Evolutionary conservation across 768 basidiomycete genomes (phyloP).

Genomic region (Pleurotus salmoneostramineus): DNA sequence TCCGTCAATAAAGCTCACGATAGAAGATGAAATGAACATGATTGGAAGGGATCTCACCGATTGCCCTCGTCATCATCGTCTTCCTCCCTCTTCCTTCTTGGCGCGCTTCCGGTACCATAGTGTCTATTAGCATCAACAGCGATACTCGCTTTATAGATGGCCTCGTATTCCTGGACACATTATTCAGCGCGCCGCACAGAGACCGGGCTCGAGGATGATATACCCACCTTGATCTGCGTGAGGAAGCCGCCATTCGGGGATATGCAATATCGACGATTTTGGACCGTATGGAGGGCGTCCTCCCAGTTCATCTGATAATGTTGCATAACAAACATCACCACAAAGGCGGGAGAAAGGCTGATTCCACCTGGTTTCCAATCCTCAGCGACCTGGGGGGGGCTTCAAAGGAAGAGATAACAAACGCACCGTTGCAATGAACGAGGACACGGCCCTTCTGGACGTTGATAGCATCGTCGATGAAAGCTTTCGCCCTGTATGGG

Average conservation of each 20-base stretch:
- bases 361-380: conserved; percentile 61
- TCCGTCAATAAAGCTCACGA: conserved; percentile 2
- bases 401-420: background rate
- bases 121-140: conserved; percentile 60
- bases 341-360: conserved; percentile 82
- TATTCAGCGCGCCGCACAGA: background rate
- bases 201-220: background rate
- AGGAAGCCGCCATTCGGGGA: conserved; percentile 90
- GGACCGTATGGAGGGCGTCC: conserved; percentile 83
- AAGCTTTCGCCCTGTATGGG: conserved; percentile 58
- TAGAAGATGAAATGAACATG: conserved; percentile 5
- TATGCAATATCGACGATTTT: conserved; percentile 90
- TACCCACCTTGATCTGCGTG: conserved; percentile 81
- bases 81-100: conserved; percentile 67
- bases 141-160: conserved; percentile 79
- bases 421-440: conserved; percentile 84
- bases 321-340: conserved; percentile 93
- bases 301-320: conserved; percentile 80
- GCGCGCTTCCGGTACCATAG: conserved; percentile 35
- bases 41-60: conserved; percentile 19
- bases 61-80: conserved; percentile 65
- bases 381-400: background rate
- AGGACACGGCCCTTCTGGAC: conserved; percentile 65
- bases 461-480: conserved; percentile 66
- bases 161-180: conserved; percentile 76